Base-by-base conservation (phyloP, 345 rosid species). In the Cardamine occulta region DNA sequence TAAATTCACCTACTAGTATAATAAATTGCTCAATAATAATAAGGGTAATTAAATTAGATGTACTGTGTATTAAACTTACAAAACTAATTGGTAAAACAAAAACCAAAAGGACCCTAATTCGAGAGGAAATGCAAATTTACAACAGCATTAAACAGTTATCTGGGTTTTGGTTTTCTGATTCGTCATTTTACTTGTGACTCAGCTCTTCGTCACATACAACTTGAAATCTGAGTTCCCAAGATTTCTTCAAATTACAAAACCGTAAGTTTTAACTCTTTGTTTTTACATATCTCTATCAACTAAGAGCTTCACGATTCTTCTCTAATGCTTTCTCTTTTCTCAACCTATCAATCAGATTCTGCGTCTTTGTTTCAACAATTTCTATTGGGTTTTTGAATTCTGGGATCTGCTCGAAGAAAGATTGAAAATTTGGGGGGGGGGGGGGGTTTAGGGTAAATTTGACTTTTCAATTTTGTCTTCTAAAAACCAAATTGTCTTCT, bases 121-220 rank as follows among this genome's bases (percentile, higher is more conserved):
- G 14, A 35, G 14, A 45, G 49, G 13, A 39, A 39, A 11, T 39
- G 44, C 44, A 39, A 39, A 39, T 11, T 49, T 31, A 39, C 17
- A 66, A 17, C 2, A 3, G 70, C 58, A 39, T 23, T 37, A 37
- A 21, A 19, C 32, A 37, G 13, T 1, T 66, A 21, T 14, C 17
- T 37, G 23, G 4, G 5, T 44, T 69, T 56, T 28, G 42, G 6
- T 40, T 52, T 1, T 13, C 15, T n/a, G 37, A 54, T 37, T 53
- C 62, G 23, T 53, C n/a, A 23, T 32, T 48, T 48, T 37, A 66
- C 32, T 66, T 42, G 48, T 42, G 78, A 74, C 72, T 65, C 66
- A 66, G 78, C 78, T 66, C 68, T 59, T 66, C 54, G 73, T 74
- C 79, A 70, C 18, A 68, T 29, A 52, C 53, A 21, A 75, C 18